These are phyloP conservation scores for Sporothrix protearum DNA, from an alignment of 2,329 filamentous ascomycete species.

Conservation along the genomic window DNA sequence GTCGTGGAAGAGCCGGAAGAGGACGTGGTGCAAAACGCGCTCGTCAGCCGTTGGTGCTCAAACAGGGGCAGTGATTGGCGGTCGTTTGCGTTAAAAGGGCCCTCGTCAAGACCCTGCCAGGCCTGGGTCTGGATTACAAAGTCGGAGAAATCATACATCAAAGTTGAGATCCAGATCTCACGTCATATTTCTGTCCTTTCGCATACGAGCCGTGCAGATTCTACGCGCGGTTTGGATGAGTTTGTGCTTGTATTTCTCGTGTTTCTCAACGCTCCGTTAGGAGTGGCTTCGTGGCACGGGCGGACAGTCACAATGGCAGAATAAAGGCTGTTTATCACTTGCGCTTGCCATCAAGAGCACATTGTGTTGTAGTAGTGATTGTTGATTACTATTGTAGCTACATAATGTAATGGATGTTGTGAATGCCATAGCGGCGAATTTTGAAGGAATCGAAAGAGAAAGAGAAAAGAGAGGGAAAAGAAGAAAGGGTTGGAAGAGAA, in stretches of 20 bases:
- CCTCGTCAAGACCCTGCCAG: background rate
- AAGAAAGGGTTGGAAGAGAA: background rate
- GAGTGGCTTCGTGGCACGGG: background rate
- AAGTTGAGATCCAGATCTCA: background rate
- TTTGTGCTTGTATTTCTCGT: background rate
- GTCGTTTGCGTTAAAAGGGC: background rate
- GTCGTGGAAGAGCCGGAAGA: background rate
- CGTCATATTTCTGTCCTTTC: background rate
- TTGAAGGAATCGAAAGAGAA: too few relatives aligned
- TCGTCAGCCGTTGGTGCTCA: background rate
- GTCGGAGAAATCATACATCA: too few relatives aligned
- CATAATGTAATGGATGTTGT: background rate
- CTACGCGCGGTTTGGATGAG: background rate
- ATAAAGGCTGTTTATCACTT: conserved; percentile 4
- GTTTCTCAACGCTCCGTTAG: background rate
- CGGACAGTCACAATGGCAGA: background rate
- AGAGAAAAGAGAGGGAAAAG: background rate
- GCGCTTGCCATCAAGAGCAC: background rate
- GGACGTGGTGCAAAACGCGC: background rate
- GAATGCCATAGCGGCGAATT: background rate
- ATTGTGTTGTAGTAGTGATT: background rate
- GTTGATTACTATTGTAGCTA: background rate
- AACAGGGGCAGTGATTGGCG: background rate
- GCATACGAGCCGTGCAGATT: background rate
- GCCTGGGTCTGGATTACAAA: background rate